These are phyloP conservation scores for Plasmodium berghei DNA, from an alignment of 169 alveolate genomes.

Conservation along the genomic window DNA sequence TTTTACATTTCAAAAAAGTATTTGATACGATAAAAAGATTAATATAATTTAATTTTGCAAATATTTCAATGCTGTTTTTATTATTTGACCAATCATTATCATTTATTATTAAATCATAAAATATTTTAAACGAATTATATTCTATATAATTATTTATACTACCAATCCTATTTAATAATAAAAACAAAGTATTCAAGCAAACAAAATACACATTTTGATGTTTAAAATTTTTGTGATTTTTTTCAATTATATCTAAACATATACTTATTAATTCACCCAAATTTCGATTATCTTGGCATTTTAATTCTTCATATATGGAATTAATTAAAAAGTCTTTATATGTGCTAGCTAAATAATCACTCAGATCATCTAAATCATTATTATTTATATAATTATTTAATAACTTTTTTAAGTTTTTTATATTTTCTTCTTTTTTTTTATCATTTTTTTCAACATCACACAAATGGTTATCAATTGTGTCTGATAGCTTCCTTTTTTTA, in stretches of 20 bases:
- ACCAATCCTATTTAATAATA: constrained; percentile 31
- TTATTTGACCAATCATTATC: constrained; percentile 22
- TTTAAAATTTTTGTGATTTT: constrained; percentile 34
- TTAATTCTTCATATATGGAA: constrained; percentile 46
- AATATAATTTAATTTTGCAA: constrained; percentile 60
- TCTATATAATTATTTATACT: constrained; percentile 19
- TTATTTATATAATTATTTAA: constrained; percentile 24
- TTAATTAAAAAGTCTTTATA: constrained; percentile 48
- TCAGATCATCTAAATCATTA: constrained; percentile 45
- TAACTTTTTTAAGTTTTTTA: constrained; percentile 27
- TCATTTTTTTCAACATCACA: constrained; percentile 5
- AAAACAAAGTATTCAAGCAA: constrained; percentile 50
- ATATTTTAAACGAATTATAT: constrained; percentile 13
- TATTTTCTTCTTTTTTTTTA: constrained; percentile 4
- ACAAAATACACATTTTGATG: constrained; percentile 53
- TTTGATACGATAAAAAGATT: constrained; percentile 45
- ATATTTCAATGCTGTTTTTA: constrained; percentile 19
- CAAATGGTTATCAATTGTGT: neutral
- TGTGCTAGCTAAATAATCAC: constrained; percentile 60
- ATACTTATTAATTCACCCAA: constrained; percentile 10
- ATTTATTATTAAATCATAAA: constrained; percentile 17
- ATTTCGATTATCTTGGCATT: constrained; percentile 6
- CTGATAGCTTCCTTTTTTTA: constrained; percentile 26
- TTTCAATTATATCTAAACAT: constrained; percentile 53
- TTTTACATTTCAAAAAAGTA: constrained; percentile 1